Percentiles rank a stretch among this genome's conserved stretches.
Evolutionary conservation across 2,329 filamentous ascomycete genomes (phyloP).

Genomic region (Cladosporium phlei): DNA sequence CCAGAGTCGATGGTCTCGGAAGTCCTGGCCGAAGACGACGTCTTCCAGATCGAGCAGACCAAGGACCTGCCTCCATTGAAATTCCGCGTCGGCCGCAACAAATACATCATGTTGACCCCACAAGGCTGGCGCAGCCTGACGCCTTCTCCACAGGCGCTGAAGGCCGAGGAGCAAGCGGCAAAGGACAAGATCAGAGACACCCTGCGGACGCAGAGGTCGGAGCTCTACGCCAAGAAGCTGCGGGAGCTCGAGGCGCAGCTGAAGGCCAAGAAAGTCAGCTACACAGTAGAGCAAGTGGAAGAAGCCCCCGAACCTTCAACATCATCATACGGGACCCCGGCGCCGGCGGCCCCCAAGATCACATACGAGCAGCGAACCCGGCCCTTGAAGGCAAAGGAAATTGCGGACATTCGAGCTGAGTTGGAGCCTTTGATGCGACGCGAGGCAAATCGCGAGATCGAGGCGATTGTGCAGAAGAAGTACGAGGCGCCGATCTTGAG

Average conservation of each 20-base stretch:
- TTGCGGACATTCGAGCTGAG: neutral
- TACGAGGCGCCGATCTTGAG: neutral
- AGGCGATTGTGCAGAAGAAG: neutral
- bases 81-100: conserved; percentile 27
- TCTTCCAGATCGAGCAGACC: conserved; percentile 25
- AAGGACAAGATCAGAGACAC: neutral
- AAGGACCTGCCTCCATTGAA: conserved; percentile 24
- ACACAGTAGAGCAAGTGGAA: neutral
- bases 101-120: conserved; percentile 28
- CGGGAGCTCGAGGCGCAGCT: neutral
- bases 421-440: neutral
- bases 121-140: conserved; percentile 23
- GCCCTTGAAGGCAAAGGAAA: neutral
- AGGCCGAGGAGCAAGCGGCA: neutral
- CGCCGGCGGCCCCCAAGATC: too few relatives aligned
- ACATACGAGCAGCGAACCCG: too few relatives aligned
- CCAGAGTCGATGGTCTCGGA: conserved; percentile 24
- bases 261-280: neutral
- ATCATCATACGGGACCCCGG: too few relatives aligned
- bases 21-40: conserved; percentile 23
- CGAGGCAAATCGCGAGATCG: neutral
- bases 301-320: neutral
- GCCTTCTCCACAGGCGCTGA: neutral
- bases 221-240: neutral
- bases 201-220: neutral